Percentiles rank a stretch among this genome's conserved stretches.
These are phyloP conservation scores for Tolypocladium ovalisporum DNA, from an alignment of 2,329 filamentous ascomycete genomes.

Conservation along the genomic window DNA sequence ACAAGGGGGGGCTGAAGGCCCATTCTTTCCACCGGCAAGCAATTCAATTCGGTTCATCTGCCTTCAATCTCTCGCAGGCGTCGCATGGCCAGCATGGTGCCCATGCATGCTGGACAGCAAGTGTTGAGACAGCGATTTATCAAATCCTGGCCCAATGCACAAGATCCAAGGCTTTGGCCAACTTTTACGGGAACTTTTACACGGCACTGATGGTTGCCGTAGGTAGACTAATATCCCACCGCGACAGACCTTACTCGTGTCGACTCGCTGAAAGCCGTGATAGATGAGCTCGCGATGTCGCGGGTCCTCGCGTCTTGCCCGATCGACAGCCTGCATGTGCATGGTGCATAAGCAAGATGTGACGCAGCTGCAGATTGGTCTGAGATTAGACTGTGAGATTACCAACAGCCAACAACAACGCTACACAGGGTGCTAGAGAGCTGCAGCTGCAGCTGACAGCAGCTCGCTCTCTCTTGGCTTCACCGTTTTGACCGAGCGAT, in stretches of 20 bases:
- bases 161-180: not conserved
- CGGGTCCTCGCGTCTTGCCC: not conserved
- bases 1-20: not conserved
- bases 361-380: constrained; percentile 4
- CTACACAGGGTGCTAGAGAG: not conserved
- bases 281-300: not conserved
- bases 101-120: not conserved
- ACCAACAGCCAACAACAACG: not conserved
- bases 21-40: not conserved
- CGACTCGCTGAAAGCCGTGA: not conserved
- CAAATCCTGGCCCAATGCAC: not conserved
- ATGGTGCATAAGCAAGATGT: constrained; percentile 5
- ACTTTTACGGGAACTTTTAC: too few species aligned
- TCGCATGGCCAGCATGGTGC: not conserved
- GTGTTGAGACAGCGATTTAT: not conserved
- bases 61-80: not conserved
- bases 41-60: not conserved
- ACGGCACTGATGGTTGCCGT: not conserved
- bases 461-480: not conserved
- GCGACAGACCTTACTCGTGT: not conserved
- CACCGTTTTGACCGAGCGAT: not conserved
- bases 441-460: not conserved
- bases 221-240: not conserved
- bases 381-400: constrained; percentile 3
- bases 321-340: constrained; percentile 4